A percentile compares a stretch with the other conserved stretches of the same genome.
phyloP scores from a whole-genome alignment of 345 rosid genomes.

The Eucalyptus curtisii region DNA sequence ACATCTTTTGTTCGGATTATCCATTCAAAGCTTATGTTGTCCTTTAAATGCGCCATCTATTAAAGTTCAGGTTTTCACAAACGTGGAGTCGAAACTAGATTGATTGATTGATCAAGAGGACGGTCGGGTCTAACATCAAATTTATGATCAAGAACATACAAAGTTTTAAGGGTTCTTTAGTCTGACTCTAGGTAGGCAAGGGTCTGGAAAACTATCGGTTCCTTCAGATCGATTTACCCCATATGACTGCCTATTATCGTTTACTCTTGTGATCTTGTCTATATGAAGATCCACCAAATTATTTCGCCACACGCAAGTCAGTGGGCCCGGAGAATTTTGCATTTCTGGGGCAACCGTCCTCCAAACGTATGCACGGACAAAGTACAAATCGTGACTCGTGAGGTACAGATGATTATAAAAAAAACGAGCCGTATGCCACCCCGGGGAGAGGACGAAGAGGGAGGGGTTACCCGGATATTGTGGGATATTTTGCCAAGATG shows the following conservation, averaged over 20 bases:
- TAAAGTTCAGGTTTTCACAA: background rate
- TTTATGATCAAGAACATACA: background rate
- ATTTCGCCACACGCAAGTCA: too few relatives aligned
- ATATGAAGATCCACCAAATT: background rate
- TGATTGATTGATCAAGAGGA: background rate
- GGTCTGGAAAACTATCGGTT: background rate
- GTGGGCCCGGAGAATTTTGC: background rate
- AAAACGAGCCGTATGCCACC: background rate
- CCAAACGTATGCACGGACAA: background rate
- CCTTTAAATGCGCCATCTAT: too few relatives aligned
- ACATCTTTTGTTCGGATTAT: background rate
- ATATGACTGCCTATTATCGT: too few relatives aligned
- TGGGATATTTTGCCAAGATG: background rate
- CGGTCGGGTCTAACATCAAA: background rate
- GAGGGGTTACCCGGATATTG: background rate
- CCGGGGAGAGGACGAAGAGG: background rate
- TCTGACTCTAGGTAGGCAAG: background rate
- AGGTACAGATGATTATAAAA: background rate
- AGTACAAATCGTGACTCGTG: background rate
- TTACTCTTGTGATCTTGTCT: background rate
- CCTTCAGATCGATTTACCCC: background rate
- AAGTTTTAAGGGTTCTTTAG: background rate
- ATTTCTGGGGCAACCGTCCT: background rate
- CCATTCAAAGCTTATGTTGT: background rate
- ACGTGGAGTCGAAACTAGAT: background rate